These are phyloP conservation scores for Epichloe sp. DNA, from an alignment of 2,329 filamentous ascomycete species.

Conservation along the genomic window DNA sequence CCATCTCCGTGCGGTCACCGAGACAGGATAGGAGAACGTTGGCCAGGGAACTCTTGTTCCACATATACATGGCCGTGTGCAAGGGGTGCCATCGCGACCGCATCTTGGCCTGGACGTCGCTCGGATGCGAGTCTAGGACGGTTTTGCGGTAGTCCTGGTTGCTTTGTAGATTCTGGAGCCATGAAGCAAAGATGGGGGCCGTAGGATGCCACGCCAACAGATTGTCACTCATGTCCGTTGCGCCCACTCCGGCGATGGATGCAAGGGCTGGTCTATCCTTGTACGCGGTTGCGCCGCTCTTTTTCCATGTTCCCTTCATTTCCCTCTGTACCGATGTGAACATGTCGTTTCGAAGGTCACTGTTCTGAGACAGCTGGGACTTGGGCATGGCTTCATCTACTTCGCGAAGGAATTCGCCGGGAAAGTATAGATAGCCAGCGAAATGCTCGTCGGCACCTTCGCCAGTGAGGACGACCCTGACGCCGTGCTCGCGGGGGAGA, in stretches of 20 bases:
- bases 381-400: constrained; percentile 26
- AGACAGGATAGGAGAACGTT: constrained; percentile 18
- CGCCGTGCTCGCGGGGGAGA: constrained; percentile 28
- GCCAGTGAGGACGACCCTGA: constrained; percentile 40
- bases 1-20: constrained; percentile 24
- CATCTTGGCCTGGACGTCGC: not conserved
- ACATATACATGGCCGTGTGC: constrained; percentile 4
- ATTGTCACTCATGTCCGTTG: not conserved
- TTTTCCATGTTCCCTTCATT: not conserved
- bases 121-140: not conserved
- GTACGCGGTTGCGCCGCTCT: not conserved
- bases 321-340: not conserved
- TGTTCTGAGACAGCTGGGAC: constrained; percentile 7
- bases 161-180: not conserved
- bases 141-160: not conserved
- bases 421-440: constrained; percentile 34
- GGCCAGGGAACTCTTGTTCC: constrained; percentile 9
- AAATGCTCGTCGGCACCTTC: constrained; percentile 43
- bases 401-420: constrained; percentile 35
- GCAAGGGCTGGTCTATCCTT: not conserved
- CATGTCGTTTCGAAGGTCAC: not conserved
- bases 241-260: not conserved
- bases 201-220: not conserved
- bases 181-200: not conserved
- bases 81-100: constrained; percentile 3